Conservation (phyloP, 331 rosid genomes). For the Acacia pycnantha region DNA sequence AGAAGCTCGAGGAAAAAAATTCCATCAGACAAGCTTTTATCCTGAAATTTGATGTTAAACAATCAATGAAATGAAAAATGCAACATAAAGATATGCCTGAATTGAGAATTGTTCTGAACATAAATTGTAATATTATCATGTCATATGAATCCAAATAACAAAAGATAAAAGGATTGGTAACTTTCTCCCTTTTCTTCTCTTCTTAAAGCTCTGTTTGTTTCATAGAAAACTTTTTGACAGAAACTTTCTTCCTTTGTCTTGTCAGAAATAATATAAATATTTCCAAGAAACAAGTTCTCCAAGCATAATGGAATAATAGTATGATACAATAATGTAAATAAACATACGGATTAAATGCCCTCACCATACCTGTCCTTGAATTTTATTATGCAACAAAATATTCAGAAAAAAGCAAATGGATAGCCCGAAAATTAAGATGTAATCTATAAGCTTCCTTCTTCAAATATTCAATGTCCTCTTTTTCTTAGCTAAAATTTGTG, state of each 20-base stretch:
- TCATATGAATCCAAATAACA: background rate
- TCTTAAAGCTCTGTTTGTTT: background rate
- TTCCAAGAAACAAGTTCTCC: background rate
- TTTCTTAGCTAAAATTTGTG: background rate
- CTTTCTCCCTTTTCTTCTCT: background rate
- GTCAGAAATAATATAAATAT: background rate
- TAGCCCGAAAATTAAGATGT: background rate
- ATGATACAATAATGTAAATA: background rate
- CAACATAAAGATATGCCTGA: background rate
- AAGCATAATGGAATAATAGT: background rate
- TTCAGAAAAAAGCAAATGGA: background rate
- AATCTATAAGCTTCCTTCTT: background rate
- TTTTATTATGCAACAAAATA: background rate
- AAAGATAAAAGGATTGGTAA: background rate
- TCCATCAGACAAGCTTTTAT: constrained; percentile 83
- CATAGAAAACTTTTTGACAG: background rate
- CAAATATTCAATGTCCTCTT: background rate
- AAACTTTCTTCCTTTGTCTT: background rate
- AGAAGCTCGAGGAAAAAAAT: constrained; percentile 94
- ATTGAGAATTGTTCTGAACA: background rate
- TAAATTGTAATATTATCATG: background rate
- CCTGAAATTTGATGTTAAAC: constrained; percentile 51
- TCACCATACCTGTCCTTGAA: background rate
- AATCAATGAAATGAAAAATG: constrained; percentile 5
- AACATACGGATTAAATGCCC: background rate